These are phyloP conservation scores for Pythium plurisporium DNA, from an alignment of 352 stramenopile species.

Conservation along the genomic window DNA sequence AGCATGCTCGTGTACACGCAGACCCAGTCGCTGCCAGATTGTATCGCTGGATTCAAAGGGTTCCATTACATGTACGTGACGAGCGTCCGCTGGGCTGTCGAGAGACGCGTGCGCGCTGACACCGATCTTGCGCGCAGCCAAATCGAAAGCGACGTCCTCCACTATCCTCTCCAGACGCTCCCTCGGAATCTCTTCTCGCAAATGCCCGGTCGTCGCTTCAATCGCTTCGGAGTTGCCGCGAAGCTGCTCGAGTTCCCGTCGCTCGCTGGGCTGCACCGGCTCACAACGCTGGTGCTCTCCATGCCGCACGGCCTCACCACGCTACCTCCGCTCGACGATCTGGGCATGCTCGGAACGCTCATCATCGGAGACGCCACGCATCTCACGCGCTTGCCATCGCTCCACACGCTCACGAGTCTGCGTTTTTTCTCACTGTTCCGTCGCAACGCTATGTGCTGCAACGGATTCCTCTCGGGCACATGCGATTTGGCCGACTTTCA, in stretches of 20 bases:
- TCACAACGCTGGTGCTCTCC: constrained; percentile 14
- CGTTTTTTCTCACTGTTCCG: neutral
- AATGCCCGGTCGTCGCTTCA: constrained; percentile 14
- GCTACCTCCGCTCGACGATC: constrained; percentile 2
- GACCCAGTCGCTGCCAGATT: constrained; percentile 16
- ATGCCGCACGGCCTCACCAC: constrained; percentile 3
- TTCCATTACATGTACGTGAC: constrained; percentile 26
- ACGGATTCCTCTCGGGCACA: constrained; percentile 5
- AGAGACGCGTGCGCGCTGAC: neutral
- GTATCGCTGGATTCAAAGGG: constrained; percentile 11
- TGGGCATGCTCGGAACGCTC: neutral
- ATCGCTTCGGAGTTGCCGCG: constrained; percentile 10
- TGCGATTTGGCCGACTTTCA: constrained; percentile 7
- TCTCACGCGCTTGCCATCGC: neutral
- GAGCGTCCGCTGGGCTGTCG: neutral
- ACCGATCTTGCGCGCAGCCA: neutral
- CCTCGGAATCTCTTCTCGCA: constrained; percentile 11
- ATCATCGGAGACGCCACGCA: neutral
- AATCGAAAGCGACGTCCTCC: constrained; percentile 16
- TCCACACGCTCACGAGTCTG: neutral
- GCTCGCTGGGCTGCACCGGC: neutral
- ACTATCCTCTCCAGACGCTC: constrained; percentile 3
- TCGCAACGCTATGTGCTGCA: constrained; percentile 18
- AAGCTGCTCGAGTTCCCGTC: constrained; percentile 12
- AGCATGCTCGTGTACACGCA: constrained; percentile 29